Conservation (phyloP, 257 asterid genomes). For the Solanum peruvianum region DNA sequence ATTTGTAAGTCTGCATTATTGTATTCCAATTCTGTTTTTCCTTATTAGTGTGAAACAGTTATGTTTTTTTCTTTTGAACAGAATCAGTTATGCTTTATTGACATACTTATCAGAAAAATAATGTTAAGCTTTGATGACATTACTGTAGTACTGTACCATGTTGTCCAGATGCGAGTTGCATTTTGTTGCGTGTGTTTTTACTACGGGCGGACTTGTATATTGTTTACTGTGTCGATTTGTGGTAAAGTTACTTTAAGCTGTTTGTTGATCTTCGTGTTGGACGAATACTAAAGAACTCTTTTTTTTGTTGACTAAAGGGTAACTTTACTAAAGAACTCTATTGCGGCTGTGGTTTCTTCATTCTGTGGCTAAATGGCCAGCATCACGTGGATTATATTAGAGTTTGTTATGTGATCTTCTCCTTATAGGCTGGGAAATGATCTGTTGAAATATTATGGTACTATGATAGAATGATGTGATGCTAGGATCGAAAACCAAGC, state of each 20-base stretch:
- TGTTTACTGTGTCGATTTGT: neutral
- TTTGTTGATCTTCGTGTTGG: neutral
- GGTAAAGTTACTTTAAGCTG: neutral
- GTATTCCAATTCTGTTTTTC: neutral
- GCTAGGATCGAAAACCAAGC: neutral
- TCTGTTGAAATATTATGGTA: neutral
- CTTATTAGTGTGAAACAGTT: neutral
- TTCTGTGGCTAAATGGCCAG: neutral
- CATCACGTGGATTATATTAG: neutral
- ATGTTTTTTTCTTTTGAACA: neutral
- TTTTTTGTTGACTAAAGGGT: neutral
- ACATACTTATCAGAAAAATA: neutral
- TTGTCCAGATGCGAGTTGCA: neutral
- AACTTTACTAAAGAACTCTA: neutral
- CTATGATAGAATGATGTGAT: neutral
- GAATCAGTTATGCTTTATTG: neutral
- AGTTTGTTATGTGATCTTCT: neutral
- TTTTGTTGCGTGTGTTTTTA: neutral
- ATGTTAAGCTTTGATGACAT: neutral
- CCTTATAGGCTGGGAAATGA: neutral
- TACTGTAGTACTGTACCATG: neutral
- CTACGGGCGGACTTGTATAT: neutral
- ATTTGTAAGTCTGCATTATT: slow-evolving; percentile 46
- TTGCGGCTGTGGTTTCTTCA: neutral
- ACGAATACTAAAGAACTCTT: neutral